Conservation (phyloP, 305 asterid genomes). For the Andrographis paniculata region DNA sequence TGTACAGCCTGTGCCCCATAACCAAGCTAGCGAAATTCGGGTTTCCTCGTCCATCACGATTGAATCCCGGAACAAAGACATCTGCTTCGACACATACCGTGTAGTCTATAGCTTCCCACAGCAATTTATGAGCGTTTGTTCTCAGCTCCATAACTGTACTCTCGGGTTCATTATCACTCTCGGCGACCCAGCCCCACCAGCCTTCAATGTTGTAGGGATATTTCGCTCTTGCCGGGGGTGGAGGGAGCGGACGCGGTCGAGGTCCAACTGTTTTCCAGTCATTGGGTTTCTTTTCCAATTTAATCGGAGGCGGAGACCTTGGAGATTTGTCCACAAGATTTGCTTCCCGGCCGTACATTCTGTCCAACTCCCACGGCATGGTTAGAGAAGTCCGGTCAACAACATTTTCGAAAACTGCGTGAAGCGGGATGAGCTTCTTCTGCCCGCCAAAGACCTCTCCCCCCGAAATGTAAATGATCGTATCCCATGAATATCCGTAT, state of each 20-base stretch:
- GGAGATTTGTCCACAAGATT: conserved; percentile 56
- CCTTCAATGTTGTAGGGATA: conserved; percentile 94
- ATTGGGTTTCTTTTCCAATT: conserved; percentile 36
- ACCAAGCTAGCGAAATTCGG: conserved; percentile 91
- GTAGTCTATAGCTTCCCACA: conserved; percentile 96
- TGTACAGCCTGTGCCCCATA: conserved; percentile 83
- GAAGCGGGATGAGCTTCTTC: conserved; percentile 89
- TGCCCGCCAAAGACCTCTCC: conserved; percentile 98
- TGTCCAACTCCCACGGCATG: conserved; percentile 64
- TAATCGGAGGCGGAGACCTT: conserved; percentile 33
- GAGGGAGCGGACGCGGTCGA: conserved; percentile 96
- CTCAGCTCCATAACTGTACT: conserved; percentile 89
- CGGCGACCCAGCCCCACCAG: conserved; percentile 99
- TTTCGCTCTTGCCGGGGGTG: conserved; percentile 83
- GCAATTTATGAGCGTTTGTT: conserved; percentile 80
- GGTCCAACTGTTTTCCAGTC: conserved; percentile 63
- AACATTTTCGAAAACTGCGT: conserved; percentile 89
- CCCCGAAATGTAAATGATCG: conserved; percentile 76
- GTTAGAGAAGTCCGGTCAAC: conserved; percentile 84
- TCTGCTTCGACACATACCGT: conserved; percentile 79
- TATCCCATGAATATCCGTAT: conserved; percentile 85
- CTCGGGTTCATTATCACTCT: conserved; percentile 93
- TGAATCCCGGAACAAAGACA: conserved; percentile 78
- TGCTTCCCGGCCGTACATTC: conserved; percentile 85
- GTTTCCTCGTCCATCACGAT: conserved; percentile 84